Conservation (phyloP, 2,329 filamentous ascomycete species). For the Huntiella decipiens region DNA sequence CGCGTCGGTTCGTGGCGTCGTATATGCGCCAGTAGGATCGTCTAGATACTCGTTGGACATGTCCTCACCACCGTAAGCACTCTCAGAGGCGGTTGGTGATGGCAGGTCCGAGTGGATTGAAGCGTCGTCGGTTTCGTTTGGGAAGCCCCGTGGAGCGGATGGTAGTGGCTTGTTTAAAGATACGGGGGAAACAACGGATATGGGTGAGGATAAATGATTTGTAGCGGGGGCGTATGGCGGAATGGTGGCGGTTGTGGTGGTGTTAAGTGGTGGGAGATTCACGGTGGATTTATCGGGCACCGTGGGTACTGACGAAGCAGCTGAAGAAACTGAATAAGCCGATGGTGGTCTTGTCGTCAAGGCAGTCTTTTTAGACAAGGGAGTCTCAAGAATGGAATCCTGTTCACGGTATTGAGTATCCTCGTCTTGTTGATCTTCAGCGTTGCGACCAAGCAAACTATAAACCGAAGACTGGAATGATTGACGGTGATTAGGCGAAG, state of each 20-base stretch:
- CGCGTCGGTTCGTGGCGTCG: slow-evolving; percentile 16
- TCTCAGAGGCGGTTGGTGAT: too few relatives aligned
- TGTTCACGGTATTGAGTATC: slow-evolving; percentile 11
- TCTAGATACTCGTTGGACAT: slow-evolving; percentile 17
- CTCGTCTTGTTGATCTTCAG: slow-evolving; percentile 1
- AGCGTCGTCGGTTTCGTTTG: too few relatives aligned
- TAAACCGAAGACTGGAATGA: slow-evolving; percentile 12
- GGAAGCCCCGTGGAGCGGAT: slow-evolving; percentile 24
- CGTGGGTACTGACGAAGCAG: slow-evolving; percentile 1
- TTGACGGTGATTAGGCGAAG: slow-evolving; percentile 11
- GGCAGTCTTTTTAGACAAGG: background rate
- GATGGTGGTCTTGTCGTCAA: too few relatives aligned
- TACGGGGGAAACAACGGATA: slow-evolving; percentile 17
- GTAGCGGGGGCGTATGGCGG: slow-evolving; percentile 12
- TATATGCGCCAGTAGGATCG: too few relatives aligned
- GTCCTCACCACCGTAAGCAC: background rate
- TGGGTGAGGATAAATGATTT: slow-evolving; percentile 15
- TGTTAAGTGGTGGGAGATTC: too few relatives aligned
- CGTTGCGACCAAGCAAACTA: slow-evolving; percentile 2
- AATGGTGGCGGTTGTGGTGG: slow-evolving; percentile 9
- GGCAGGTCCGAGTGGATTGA: too few relatives aligned
- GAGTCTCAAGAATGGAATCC: slow-evolving; percentile 10
- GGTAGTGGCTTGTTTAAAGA: slow-evolving; percentile 35
- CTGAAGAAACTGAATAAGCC: too few relatives aligned
- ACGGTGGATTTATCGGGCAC: slow-evolving; percentile 1